phyloP scores from a whole-genome alignment of 2,329 filamentous ascomycete genomes.

The Dothideomycetes sp. region DNA sequence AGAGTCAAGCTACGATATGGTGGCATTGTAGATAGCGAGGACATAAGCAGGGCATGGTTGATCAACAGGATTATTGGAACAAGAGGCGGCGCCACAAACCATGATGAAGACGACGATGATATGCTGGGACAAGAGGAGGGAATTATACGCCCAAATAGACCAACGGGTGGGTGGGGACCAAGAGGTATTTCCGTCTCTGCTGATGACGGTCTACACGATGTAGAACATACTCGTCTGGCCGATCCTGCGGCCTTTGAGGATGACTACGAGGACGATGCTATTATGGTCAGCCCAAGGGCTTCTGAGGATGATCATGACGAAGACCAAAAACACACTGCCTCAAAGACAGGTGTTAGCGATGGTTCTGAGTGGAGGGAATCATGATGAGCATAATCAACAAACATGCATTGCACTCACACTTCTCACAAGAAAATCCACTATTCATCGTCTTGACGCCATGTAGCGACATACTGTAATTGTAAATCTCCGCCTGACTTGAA shows the following conservation, averaged over 20 bases:
- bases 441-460: too few species aligned
- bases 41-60: slow-evolving; percentile 76
- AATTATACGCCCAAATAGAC: slow-evolving; percentile 28
- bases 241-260: slow-evolving; percentile 13
- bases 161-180: slow-evolving; percentile 40
- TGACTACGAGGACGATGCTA: slow-evolving; percentile 11
- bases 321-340: background rate
- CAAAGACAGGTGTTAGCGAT: slow-evolving; percentile 7
- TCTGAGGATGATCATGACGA: slow-evolving; percentile 2
- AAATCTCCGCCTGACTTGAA: too few species aligned
- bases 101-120: slow-evolving; percentile 47
- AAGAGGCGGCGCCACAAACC: slow-evolving; percentile 26
- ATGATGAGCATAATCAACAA: slow-evolving; percentile 1
- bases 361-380: slow-evolving; percentile 12
- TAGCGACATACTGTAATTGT: too few species aligned
- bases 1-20: slow-evolving; percentile 86
- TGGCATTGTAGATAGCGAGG: slow-evolving; percentile 81
- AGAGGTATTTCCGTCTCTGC: slow-evolving; percentile 52
- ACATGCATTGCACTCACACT: background rate
- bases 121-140: slow-evolving; percentile 31
- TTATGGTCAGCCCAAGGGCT: slow-evolving; percentile 7
- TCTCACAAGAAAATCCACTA: too few species aligned
- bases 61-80: slow-evolving; percentile 67
- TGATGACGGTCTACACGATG: slow-evolving; percentile 42
- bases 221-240: slow-evolving; percentile 6